Base-by-base conservation (phyloP, 2,329 filamentous ascomycete species). In the Aspergillus texensis region DNA sequence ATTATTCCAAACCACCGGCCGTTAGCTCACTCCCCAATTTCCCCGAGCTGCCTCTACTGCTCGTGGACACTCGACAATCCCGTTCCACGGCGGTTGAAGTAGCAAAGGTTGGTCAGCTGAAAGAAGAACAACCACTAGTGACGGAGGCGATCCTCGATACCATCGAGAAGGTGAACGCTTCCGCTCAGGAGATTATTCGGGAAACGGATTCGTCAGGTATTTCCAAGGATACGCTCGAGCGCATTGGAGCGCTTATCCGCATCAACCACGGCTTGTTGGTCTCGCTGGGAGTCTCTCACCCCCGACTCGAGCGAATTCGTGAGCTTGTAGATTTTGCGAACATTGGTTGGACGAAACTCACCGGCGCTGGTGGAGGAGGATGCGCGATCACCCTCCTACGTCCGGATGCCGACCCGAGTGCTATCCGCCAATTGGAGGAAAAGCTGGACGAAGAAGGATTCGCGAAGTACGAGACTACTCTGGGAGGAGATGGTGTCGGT, bases 291-390 rank as follows among this genome's bases (percentile, higher is more conserved):
- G 95, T 98, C 32, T 98, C 94, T 2, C 95, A 99, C 77, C 96
- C 95, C 0, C 89, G 93, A 54, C 85, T 99, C 30, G 95, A 99
- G 80, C 88, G 94, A 36, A 89, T 99, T 70, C 89, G 95, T 66
- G 94, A 97, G 79, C 83, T 99, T 30, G 91, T 96, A 56, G 94
- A 99, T 69, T 89, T 95, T 70, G 87, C 93, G 62, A 91, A 90
- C 46, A 91, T 97, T 61, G 95, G 95, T 34, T 99, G 94, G 94
- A 97, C 95, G 14, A 99, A 99, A 78, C 85, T 99, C 62, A 99
- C 95, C 0, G 95, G 95, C 39, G 95, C 95, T 1, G 95, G 95
- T 26, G 96, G 95, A 14, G 96, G 95, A 62, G 95, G 95, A 3
- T 98, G 96, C 78, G 94, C 94, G 3, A 98, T 99, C 70, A 96